phyloP scores from a whole-genome alignment of 2,329 filamentous ascomycete genomes.

The Fusarium gaditjirri region DNA sequence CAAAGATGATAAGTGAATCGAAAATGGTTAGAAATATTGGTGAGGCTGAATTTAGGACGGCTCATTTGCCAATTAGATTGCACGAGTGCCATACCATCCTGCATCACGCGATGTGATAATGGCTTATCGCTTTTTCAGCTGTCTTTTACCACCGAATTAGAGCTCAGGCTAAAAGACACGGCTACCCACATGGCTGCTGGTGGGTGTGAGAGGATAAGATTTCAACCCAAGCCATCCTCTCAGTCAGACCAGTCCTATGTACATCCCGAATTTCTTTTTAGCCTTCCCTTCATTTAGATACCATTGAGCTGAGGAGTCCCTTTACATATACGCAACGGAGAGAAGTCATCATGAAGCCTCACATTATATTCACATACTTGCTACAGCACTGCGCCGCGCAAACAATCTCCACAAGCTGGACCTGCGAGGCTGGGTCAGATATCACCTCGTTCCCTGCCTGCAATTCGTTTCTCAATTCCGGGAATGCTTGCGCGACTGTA shows the following conservation, averaged over 20 bases:
- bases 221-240: too few species aligned
- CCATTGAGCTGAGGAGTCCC: neutral
- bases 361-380: accelerated
- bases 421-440: neutral
- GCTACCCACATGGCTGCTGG: neutral
- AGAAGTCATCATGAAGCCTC: neutral
- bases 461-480: neutral
- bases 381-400: neutral
- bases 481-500: neutral
- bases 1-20: accelerated
- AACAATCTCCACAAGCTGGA: neutral
- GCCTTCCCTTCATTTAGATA: too few species aligned
- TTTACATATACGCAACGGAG: accelerated
- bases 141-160: accelerated
- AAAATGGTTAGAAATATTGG: neutral
- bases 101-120: accelerated
- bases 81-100: neutral
- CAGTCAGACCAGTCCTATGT: accelerated
- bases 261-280: neutral
- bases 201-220: neutral
- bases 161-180: accelerated
- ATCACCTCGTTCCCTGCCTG: neutral
- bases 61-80: neutral
- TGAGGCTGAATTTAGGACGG: neutral
- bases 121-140: neutral